Evolutionary conservation across 257 asterid genomes (phyloP).

Genomic region (Lavandula angustifolia): DNA sequence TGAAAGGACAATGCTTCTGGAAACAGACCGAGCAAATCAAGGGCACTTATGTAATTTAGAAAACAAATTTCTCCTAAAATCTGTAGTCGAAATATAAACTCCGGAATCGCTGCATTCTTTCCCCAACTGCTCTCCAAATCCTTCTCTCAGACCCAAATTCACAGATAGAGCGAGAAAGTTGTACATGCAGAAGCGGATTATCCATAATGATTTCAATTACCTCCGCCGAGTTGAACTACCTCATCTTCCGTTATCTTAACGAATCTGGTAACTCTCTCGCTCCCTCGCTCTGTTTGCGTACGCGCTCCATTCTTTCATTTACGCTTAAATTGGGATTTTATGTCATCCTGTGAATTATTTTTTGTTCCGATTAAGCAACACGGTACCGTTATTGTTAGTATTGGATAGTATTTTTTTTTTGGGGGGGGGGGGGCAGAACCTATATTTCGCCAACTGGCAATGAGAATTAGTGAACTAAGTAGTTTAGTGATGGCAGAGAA

Average conservation of each 20-base stretch:
- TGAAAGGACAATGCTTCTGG: no score
- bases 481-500: slow-evolving; percentile 16
- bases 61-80: background rate
- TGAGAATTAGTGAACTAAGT: background rate
- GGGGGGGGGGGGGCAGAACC: background rate
- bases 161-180: slow-evolving; percentile 8
- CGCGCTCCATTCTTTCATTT: background rate
- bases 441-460: background rate
- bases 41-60: slow-evolving; percentile 30
- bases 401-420: background rate
- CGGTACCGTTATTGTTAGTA: slow-evolving; percentile 9
- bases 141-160: slow-evolving; percentile 20
- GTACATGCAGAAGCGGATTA: slow-evolving; percentile 43
- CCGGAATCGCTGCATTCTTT: slow-evolving; percentile 5
- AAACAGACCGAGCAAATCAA: background rate
- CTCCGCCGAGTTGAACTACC: slow-evolving; percentile 78
- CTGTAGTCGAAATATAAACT: background rate
- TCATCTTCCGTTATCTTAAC: slow-evolving; percentile 84
- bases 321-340: slow-evolving; percentile 17
- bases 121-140: background rate
- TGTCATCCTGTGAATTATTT: background rate
- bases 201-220: slow-evolving; percentile 62
- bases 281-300: background rate
- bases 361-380: slow-evolving; percentile 17
- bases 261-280: slow-evolving; percentile 65